These are phyloP conservation scores for Cercospora berteroae DNA, from an alignment of 2,329 filamentous ascomycete genomes.

Conservation along the genomic window DNA sequence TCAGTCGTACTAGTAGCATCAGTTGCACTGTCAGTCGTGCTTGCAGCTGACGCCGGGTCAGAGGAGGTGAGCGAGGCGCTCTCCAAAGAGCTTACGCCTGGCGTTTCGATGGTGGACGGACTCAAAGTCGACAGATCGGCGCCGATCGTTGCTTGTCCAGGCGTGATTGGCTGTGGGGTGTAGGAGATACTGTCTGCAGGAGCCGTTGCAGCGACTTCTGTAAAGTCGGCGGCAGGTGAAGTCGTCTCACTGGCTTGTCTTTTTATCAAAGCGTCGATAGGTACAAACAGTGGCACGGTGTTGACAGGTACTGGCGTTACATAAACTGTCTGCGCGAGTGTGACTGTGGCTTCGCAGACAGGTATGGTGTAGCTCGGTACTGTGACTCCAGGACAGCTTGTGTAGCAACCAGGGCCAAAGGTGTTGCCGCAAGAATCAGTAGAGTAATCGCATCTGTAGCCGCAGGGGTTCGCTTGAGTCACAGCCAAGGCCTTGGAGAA, in stretches of 20 bases:
- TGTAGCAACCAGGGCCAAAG: constrained; percentile 27
- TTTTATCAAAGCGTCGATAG: constrained; percentile 4
- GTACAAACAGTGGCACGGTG: not conserved
- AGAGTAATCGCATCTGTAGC: constrained; percentile 21
- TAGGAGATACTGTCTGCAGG: not conserved
- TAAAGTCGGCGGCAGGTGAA: not conserved
- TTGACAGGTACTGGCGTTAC: constrained; percentile 3
- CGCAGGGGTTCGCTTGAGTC: constrained; percentile 16
- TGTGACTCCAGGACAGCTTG: constrained; percentile 16
- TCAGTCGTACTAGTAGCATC: not conserved
- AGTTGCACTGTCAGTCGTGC: not conserved
- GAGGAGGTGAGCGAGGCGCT: not conserved
- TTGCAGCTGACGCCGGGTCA: not conserved
- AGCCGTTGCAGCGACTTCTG: not conserved
- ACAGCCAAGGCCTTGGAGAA: constrained; percentile 12
- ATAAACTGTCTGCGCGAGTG: not conserved
- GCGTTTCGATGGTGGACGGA: not conserved
- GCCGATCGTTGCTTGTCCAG: constrained; percentile 1
- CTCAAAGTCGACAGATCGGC: not conserved
- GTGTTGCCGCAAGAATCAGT: constrained; percentile 26
- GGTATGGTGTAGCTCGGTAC: constrained; percentile 22
- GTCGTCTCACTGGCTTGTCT: not conserved
- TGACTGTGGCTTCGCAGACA: constrained; percentile 8
- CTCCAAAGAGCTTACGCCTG: not conserved
- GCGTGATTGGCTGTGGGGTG: not conserved